phyloP scores from a whole-genome alignment of 495 filamentous ascomycete species.

The Aspergillus ellipticus region DNA sequence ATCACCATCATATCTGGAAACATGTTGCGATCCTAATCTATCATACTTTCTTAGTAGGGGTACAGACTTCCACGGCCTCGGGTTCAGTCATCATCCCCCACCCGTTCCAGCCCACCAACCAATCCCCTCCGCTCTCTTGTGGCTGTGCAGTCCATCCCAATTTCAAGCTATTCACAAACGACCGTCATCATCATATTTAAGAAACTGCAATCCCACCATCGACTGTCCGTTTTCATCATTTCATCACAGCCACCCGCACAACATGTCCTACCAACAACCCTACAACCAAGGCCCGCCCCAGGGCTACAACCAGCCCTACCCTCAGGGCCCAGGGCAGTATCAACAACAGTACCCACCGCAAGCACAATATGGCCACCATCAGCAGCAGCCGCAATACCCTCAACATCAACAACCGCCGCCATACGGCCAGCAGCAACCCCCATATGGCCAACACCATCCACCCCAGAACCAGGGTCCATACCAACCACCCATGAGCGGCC shows the following conservation, averaged over 20 bases:
- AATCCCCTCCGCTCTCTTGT: background rate
- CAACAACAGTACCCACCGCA: conserved; percentile 4
- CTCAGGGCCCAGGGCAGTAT: too few species aligned
- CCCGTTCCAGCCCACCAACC: too few species aligned
- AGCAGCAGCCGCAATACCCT: conserved; percentile 4
- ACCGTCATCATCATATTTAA: background rate
- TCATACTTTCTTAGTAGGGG: too few species aligned
- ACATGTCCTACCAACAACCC: background rate
- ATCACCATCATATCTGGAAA: too few species aligned
- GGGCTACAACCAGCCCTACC: background rate
- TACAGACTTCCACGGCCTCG: too few species aligned
- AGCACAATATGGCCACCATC: background rate
- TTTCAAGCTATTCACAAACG: too few species aligned
- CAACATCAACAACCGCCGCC: background rate
- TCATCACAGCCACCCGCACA: background rate
- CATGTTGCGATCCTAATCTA: too few species aligned
- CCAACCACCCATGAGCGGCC: too few species aligned
- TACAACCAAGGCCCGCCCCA: background rate
- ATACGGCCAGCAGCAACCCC: background rate
- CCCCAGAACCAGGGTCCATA: conserved; percentile 5
- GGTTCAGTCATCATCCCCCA: too few species aligned
- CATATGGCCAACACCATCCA: conserved; percentile 1
- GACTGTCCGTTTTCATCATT: too few species aligned
- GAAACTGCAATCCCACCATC: background rate
- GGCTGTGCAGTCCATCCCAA: background rate